Base-by-base conservation (phyloP, 345 rosid genomes). In the Salix purpurea region DNA sequence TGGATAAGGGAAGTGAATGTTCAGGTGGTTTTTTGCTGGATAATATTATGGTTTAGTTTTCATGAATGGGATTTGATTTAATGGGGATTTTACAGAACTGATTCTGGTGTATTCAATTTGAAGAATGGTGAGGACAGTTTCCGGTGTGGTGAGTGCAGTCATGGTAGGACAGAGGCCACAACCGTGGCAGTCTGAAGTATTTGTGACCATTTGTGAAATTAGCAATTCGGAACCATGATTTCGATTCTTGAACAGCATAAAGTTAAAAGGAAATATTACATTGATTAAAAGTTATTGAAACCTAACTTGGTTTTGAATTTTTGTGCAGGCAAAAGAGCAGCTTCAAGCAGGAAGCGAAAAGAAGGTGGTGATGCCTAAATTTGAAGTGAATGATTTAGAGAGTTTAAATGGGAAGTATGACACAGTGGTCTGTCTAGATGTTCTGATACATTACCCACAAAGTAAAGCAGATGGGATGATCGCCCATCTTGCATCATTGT, bases 391-490 rank as follows among this genome's bases (percentile, higher is more conserved):
- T 28, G 98, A 93, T 81, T 77, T 96, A 15, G 97, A 96, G 87
- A 93, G 97, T 76, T 58, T 96, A 42, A 78, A 75, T 37, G 99
- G 99, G 7, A 93, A 90, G 82, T 93, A 85, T 21, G 87, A 91
- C 23, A 92, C 95, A 0, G 98, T 96, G 24, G 90, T 93, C 34
- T 96, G 99, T 83, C 76, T 96, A 16, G 99, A 96, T 81, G 98
- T 96, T 34, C 67, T 96, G 81, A 96, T 96, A 80, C 99, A 93
- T 80, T 93, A 96, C 60, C 99, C 98, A 0, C 99, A 96, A 80
- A 91, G 60, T 74, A 92, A 96, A 83, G 99, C 97, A 0, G 97
- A 96, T 37, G 94, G 91, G 46, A 96, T 96, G 99, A 93, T 93
- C 28, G 92, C 90, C 18, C 99, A 92, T 83, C 94, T 96, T 0